Percentiles rank a stretch among this genome's conserved stretches.
Evolutionary conservation across 306 rosid species (phyloP).

Genomic region (Betula pendula): DNA sequence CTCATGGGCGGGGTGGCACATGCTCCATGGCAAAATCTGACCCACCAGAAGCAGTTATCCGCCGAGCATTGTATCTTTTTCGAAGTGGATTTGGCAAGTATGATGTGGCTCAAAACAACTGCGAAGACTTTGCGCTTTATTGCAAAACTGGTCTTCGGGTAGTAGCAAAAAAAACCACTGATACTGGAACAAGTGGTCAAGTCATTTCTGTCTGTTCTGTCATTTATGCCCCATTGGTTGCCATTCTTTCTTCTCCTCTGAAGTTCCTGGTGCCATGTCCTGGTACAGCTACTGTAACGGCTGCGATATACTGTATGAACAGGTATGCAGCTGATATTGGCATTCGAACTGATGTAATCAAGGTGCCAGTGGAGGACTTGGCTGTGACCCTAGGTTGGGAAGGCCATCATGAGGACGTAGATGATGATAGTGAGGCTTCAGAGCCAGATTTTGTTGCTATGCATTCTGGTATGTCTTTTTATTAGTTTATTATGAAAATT

Average conservation of each 20-base stretch:
- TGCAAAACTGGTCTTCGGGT: constrained; percentile 81
- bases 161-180: too few relatives aligned
- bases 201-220: constrained; percentile 55
- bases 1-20: constrained; percentile 85
- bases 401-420: constrained; percentile 35
- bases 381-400: constrained; percentile 65
- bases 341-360: constrained; percentile 73
- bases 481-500: too few relatives aligned
- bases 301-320: constrained; percentile 86
- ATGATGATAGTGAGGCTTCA: constrained; percentile 38
- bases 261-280: constrained; percentile 85
- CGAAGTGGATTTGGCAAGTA: constrained; percentile 94
- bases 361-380: constrained; percentile 84
- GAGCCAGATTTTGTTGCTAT: too few relatives aligned
- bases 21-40: constrained; percentile 88
- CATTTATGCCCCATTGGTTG: constrained; percentile 88
- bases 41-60: constrained; percentile 58
- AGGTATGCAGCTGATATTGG: constrained; percentile 91
- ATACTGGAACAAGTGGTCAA: constrained; percentile 76
- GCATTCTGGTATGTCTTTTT: too few relatives aligned
- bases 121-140: constrained; percentile 91
- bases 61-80: constrained; percentile 92
- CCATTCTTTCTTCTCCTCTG: constrained; percentile 80
- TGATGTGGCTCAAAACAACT: constrained; percentile 75
- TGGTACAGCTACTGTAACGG: constrained; percentile 67